Percentiles rank a stretch among this genome's conserved stretches.
Conservation (phyloP, 176 grass and related monocot genomes). For the Aegilops speltoides region DNA sequence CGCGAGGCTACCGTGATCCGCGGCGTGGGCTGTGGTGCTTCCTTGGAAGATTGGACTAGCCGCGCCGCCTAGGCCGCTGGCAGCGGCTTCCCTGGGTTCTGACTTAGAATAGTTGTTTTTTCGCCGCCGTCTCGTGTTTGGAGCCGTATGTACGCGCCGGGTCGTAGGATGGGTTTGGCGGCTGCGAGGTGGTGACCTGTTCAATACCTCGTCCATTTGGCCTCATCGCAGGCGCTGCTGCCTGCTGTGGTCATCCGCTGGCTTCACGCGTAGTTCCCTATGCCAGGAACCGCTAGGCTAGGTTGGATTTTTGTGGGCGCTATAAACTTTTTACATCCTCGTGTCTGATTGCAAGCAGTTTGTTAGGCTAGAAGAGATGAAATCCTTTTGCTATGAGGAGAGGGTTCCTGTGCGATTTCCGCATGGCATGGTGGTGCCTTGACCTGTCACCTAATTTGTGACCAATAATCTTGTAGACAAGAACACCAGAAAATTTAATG, state of each 20-base stretch:
- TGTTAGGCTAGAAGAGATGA: neutral
- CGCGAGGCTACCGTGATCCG: neutral
- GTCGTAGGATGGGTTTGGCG: neutral
- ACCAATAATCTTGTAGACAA: neutral
- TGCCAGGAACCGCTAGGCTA: neutral
- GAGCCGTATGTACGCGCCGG: neutral
- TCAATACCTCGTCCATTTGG: constrained; percentile 9
- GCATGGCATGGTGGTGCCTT: neutral
- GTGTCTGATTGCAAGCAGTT: neutral
- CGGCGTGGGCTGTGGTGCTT: neutral
- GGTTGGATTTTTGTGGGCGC: neutral
- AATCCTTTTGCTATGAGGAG: neutral
- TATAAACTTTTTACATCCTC: neutral
- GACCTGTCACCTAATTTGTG: constrained; percentile 12
- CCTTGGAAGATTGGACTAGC: neutral
- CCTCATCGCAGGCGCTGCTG: neutral
- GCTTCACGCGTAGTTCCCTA: neutral
- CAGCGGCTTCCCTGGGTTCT: neutral
- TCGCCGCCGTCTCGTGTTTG: neutral
- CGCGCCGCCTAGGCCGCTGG: neutral
- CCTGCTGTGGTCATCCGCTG: neutral
- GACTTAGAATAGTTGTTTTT: neutral
- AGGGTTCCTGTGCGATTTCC: neutral
- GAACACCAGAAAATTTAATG: constrained; percentile 22
- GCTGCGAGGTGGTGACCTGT: neutral